Evolutionary conservation across 345 rosid species (phyloP).

Genomic region (Populus tremula): DNA sequence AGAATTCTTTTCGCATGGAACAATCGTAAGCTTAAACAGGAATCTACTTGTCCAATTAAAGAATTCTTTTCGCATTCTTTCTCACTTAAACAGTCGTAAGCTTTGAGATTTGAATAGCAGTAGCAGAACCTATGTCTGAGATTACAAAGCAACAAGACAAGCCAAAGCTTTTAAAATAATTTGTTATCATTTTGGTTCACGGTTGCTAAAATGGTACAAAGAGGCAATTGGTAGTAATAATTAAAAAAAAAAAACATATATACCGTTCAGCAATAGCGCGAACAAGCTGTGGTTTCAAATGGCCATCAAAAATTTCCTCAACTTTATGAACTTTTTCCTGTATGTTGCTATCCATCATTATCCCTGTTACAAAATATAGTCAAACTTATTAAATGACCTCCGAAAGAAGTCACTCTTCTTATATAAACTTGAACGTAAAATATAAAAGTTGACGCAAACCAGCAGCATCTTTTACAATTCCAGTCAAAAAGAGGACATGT

Average conservation of each 20-base stretch:
- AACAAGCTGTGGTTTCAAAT: slow-evolving; percentile 80
- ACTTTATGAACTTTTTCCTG: slow-evolving; percentile 59
- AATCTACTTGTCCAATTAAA: no score
- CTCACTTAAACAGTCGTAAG: neutral
- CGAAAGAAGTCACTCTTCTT: neutral
- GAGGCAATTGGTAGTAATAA: neutral
- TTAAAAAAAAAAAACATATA: neutral
- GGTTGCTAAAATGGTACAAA: neutral
- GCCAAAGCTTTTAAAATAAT: no score
- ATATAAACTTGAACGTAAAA: neutral
- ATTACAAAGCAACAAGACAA: no score
- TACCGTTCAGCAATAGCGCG: slow-evolving; percentile 62
- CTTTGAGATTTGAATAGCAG: neutral
- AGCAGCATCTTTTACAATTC: neutral
- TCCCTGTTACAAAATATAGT: neutral
- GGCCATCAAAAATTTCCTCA: slow-evolving; percentile 78
- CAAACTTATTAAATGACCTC: neutral
- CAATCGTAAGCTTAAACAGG: neutral
- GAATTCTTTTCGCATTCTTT: neutral
- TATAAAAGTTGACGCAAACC: neutral
- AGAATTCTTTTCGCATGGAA: neutral
- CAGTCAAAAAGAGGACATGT: neutral
- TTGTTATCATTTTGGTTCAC: no score
- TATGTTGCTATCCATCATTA: slow-evolving; percentile 43
- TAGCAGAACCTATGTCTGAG: neutral